These are phyloP conservation scores for Rubus parviflorus DNA, from an alignment of 306 rosid species.

Conservation along the genomic window DNA sequence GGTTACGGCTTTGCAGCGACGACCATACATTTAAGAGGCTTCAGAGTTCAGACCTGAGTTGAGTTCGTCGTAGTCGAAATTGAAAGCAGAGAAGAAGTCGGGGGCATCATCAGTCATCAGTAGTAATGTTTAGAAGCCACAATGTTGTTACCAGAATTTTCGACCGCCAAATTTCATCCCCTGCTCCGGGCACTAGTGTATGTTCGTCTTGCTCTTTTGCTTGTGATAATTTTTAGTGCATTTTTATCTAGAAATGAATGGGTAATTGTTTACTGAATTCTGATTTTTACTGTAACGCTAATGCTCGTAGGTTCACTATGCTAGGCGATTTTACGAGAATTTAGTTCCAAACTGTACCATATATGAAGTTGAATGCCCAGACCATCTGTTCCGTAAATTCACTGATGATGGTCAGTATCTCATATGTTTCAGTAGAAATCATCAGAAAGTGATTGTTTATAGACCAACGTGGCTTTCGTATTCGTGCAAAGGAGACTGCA, in stretches of 20 bases:
- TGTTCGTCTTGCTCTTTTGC: constrained; percentile 4
- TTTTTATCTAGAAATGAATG: too few species aligned
- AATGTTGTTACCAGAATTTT: constrained; percentile 84
- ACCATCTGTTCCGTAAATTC: constrained; percentile 82
- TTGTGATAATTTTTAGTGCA: neutral
- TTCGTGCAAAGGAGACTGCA: constrained; percentile 83
- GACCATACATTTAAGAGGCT: too few species aligned
- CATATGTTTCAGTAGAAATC: constrained; percentile 80
- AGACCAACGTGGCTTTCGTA: constrained; percentile 88
- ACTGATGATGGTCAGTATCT: constrained; percentile 96
- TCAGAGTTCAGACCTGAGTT: too few species aligned
- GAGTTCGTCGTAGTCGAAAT: too few species aligned
- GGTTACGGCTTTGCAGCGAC: neutral
- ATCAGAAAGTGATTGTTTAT: constrained; percentile 77
- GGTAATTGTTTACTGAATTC: neutral
- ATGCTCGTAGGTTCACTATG: constrained; percentile 61
- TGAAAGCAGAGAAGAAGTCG: too few species aligned
- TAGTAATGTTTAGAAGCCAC: constrained; percentile 71
- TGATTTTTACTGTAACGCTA: neutral
- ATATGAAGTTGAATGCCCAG: constrained; percentile 91
- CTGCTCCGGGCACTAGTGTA: constrained; percentile 87
- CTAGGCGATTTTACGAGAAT: constrained; percentile 85
- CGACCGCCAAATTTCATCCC: constrained; percentile 80
- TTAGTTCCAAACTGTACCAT: constrained; percentile 82
- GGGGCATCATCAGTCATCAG: neutral